Conservation (phyloP, 805 yeast species). For the Teunomyces atbi region DNA sequence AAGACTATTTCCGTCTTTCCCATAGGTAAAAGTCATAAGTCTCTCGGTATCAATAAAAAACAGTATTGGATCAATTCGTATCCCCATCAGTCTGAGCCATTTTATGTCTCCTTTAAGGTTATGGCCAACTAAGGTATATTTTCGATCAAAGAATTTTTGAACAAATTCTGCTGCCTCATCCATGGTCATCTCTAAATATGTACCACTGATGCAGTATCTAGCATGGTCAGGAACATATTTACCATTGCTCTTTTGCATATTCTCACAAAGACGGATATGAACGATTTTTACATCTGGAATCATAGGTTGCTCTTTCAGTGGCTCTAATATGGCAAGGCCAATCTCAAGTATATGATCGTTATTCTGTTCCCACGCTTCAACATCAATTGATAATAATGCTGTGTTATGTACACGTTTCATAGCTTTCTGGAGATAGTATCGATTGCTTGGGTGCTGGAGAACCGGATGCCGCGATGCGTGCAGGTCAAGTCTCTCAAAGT, state of each 20-base stretch:
- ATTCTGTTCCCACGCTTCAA: slow-evolving; percentile 55
- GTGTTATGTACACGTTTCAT: slow-evolving; percentile 9
- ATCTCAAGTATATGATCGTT: slow-evolving; percentile 49
- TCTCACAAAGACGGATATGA: slow-evolving; percentile 47
- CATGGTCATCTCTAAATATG: slow-evolving; percentile 41
- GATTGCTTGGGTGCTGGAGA: no score
- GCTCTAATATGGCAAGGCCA: slow-evolving; percentile 44
- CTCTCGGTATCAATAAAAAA: slow-evolving; percentile 47
- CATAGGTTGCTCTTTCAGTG: no score
- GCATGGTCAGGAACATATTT: slow-evolving; percentile 54
- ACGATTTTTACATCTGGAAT: slow-evolving; percentile 28
- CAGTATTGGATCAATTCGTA: slow-evolving; percentile 39
- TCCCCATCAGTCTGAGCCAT: slow-evolving; percentile 49
- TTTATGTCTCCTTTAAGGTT: slow-evolving; percentile 52
- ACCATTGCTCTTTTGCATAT: slow-evolving; percentile 45
- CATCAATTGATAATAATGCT: slow-evolving; percentile 49
- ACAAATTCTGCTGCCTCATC: slow-evolving; percentile 36
- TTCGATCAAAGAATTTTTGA: slow-evolving; percentile 34
- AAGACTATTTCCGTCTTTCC: slow-evolving; percentile 43
- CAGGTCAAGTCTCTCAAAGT: no score
- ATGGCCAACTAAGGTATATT: slow-evolving; percentile 59
- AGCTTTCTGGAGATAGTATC: no score
- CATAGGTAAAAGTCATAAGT: slow-evolving; percentile 41
- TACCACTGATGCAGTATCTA: slow-evolving; percentile 49
- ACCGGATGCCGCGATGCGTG: no score